Conservation (phyloP, 1,284 basidiomycete species). For the Trichosporon faecale region DNA sequence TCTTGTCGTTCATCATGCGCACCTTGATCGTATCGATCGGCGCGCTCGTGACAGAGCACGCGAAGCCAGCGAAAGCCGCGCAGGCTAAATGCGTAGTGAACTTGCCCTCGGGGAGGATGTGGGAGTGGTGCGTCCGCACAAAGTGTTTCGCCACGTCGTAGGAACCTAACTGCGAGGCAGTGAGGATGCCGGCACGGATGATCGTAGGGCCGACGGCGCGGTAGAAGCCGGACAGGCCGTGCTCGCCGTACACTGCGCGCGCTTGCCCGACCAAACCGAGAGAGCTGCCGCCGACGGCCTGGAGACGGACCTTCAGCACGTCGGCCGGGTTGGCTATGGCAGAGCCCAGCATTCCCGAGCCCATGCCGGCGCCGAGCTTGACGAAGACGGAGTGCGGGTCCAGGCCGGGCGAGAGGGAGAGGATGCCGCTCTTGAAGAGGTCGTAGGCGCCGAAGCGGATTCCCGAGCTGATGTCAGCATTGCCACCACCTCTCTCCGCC, state of each 20-base stretch:
- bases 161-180: slow-evolving; percentile 24
- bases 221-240: slow-evolving; percentile 22
- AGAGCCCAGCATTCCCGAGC: slow-evolving; percentile 18
- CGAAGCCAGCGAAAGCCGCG: slow-evolving; percentile 24
- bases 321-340: slow-evolving; percentile 27
- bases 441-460: slow-evolving; percentile 29
- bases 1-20: slow-evolving; percentile 26
- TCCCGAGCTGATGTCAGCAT: slow-evolving; percentile 19
- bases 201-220: slow-evolving; percentile 21
- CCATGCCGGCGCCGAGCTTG: slow-evolving; percentile 25
- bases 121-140: slow-evolving; percentile 22
- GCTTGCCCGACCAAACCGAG: slow-evolving; percentile 16
- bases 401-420: slow-evolving; percentile 8
- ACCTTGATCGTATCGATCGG: slow-evolving; percentile 29
- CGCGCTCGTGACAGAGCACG: slow-evolving; percentile 21
- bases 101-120: slow-evolving; percentile 23
- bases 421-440: slow-evolving; percentile 21
- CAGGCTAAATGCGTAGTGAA: slow-evolving; percentile 20
- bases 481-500: too few relatives aligned
- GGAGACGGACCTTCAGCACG: slow-evolving; percentile 26
- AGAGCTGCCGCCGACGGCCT: slow-evolving; percentile 19
- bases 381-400: slow-evolving; percentile 22
- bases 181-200: slow-evolving; percentile 23
- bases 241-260: slow-evolving; percentile 11
- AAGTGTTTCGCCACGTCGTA: slow-evolving; percentile 29